Conservation (phyloP, 2,329 filamentous ascomycete genomes). For the Cladophialophora bantiana region DNA sequence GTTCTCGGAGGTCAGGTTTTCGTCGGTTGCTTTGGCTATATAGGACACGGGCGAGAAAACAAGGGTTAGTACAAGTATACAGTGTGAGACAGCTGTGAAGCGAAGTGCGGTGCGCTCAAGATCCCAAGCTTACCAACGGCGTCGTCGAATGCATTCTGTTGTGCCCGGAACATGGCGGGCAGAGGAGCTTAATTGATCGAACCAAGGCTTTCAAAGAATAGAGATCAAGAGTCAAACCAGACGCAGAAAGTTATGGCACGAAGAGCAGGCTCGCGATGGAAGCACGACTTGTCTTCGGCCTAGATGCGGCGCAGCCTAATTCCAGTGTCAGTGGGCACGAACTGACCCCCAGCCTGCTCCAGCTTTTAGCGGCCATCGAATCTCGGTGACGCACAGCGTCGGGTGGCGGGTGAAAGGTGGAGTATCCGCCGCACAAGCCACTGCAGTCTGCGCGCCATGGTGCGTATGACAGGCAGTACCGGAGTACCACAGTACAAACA, state of each 20-base stretch:
- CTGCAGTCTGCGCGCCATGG: not conserved
- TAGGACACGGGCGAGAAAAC: not conserved
- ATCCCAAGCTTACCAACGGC: slow-evolving; percentile 64
- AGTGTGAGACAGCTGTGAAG: not conserved
- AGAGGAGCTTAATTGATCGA: not conserved
- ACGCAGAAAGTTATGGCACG: not conserved
- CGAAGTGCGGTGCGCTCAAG: not conserved
- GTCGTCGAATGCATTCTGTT: slow-evolving; percentile 74
- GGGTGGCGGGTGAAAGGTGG: slow-evolving; percentile 12
- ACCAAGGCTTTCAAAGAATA: not conserved
- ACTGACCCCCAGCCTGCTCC: not conserved
- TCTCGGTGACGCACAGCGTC: slow-evolving; percentile 18
- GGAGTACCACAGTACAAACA: too few species aligned
- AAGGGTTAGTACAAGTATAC: slow-evolving; percentile 39
- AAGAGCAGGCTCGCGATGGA: not conserved
- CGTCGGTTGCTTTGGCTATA: slow-evolving; percentile 85
- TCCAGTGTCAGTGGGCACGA: not conserved
- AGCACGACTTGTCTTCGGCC: slow-evolving; percentile 1
- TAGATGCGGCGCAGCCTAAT: slow-evolving; percentile 23
- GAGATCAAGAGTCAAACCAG: not conserved
- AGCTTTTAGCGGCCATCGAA: not conserved
- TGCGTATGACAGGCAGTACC: too few species aligned
- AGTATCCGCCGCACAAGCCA: slow-evolving; percentile 5
- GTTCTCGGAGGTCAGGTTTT: slow-evolving; percentile 90
- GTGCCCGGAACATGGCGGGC: slow-evolving; percentile 62